Conservation (phyloP, 2,329 filamentous ascomycete species). For the Penicillium sp. region DNA sequence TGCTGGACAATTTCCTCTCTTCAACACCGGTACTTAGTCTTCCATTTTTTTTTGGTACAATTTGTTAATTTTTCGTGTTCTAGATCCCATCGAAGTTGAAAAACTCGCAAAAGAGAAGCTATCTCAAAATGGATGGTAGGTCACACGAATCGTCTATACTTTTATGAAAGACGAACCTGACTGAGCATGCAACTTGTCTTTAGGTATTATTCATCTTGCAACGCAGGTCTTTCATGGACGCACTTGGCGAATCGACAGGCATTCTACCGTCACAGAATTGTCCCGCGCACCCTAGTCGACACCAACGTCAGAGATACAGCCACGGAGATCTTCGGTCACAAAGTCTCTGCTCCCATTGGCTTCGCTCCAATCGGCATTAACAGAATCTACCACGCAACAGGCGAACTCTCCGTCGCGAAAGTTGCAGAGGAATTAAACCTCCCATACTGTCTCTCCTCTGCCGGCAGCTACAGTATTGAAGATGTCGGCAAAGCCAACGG, state of each 20-base stretch:
- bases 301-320: conserved; percentile 62
- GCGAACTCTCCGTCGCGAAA: conserved; percentile 63
- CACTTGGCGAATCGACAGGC: conserved; percentile 64
- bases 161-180: too few species aligned
- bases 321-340: conserved; percentile 63
- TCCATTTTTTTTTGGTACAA: too few species aligned
- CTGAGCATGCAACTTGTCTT: not conserved
- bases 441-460: conserved; percentile 63
- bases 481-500: conserved; percentile 62
- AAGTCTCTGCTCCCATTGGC: conserved; percentile 63
- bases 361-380: conserved; percentile 69
- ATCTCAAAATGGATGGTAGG: conserved; percentile 55
- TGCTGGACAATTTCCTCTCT: conserved; percentile 53
- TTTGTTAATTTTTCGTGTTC: not conserved
- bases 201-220: conserved; percentile 42
- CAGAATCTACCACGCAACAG: conserved; percentile 63
- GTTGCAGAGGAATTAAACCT: conserved; percentile 63
- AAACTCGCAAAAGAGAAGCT: conserved; percentile 60
- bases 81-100: conserved; percentile 62
- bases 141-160: not conserved
- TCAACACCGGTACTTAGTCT: conserved; percentile 54
- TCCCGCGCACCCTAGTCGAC: conserved; percentile 65
- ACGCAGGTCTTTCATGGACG: conserved; percentile 57
- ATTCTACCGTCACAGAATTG: conserved; percentile 66
- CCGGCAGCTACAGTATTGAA: conserved; percentile 60